phyloP scores from a whole-genome alignment of 805 yeast genomes.

The Candida vaughaniae region DNA sequence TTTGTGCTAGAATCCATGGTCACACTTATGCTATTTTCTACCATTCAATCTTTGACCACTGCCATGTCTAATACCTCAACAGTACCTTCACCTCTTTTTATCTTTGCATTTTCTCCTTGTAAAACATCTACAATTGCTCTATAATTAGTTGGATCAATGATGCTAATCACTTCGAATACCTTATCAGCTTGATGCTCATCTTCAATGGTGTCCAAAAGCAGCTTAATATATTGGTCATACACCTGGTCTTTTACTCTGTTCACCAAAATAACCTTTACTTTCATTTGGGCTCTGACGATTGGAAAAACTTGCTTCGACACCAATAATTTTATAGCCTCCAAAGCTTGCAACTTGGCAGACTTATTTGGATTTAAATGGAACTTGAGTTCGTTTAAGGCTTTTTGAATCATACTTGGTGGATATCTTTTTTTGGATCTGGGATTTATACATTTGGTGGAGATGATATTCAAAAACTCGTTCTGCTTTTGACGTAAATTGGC shows the following conservation, averaged over 20 bases:
- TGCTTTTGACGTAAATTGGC: conserved; percentile 70
- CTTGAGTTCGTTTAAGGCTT: conserved; percentile 74
- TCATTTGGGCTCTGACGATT: conserved; percentile 92
- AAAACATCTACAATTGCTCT: conserved; percentile 65
- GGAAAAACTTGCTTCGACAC: conserved; percentile 83
- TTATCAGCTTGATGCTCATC: conserved; percentile 52
- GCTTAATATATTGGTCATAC: conserved; percentile 31
- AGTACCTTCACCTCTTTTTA: conserved; percentile 56
- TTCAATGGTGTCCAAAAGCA: conserved; percentile 36
- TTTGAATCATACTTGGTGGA: conserved; percentile 92
- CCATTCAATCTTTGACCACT: conserved; percentile 55
- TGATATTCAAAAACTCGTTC: conserved; percentile 77
- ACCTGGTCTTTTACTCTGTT: conserved; percentile 50
- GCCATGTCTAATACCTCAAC: conserved; percentile 89
- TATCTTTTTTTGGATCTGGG: conserved; percentile 88
- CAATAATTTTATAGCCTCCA: conserved; percentile 82
- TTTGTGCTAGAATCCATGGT: too few species aligned
- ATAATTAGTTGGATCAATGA: conserved; percentile 85
- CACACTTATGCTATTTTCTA: not conserved
- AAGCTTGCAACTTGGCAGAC: conserved; percentile 82
- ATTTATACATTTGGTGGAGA: conserved; percentile 88
- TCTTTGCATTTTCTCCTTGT: conserved; percentile 43
- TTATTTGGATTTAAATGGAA: conserved; percentile 73
- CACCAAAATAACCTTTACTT: conserved; percentile 62
- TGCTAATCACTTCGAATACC: conserved; percentile 47